phyloP scores from a whole-genome alignment of 1,139 yeast genomes.

The Scheffersomyces illinoinensis region DNA sequence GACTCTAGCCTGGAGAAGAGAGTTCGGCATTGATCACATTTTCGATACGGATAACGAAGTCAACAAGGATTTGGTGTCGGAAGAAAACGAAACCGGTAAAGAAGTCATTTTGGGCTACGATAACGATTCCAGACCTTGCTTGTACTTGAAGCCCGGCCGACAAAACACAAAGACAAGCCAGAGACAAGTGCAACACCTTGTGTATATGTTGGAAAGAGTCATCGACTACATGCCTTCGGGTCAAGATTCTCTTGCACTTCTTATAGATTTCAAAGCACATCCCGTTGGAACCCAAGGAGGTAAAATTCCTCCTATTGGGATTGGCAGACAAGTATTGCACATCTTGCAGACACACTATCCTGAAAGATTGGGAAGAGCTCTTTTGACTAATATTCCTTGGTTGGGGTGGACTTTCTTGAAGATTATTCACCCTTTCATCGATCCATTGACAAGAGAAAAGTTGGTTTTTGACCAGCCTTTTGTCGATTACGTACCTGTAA shows the following conservation, averaged over 20 bases:
- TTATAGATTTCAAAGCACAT: conserved; percentile 48
- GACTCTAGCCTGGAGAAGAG: conserved; percentile 50
- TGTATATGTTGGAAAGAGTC: conserved; percentile 50
- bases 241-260: conserved; percentile 47
- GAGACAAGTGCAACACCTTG: conserved; percentile 50
- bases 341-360: conserved; percentile 95
- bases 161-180: conserved; percentile 48
- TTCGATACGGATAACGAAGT: conserved; percentile 35
- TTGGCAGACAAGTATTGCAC: conserved; percentile 78
- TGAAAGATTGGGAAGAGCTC: conserved; percentile 88
- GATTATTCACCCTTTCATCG: conserved; percentile 90
- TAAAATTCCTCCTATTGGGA: conserved; percentile 82
- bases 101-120: conserved; percentile 50
- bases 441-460: conserved; percentile 91
- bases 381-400: conserved; percentile 91
- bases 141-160: conserved; percentile 50
- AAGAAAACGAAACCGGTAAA: conserved; percentile 50
- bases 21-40: conserved; percentile 39
- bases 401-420: conserved; percentile 87
- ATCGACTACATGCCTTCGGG: conserved; percentile 53
- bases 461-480: conserved; percentile 89
- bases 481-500: conserved; percentile 73
- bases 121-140: conserved; percentile 48
- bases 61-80: conserved; percentile 31
- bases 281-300: conserved; percentile 51